Conservation (phyloP, 139 green algal genomes). For the Axilococcus clingmanii region DNA sequence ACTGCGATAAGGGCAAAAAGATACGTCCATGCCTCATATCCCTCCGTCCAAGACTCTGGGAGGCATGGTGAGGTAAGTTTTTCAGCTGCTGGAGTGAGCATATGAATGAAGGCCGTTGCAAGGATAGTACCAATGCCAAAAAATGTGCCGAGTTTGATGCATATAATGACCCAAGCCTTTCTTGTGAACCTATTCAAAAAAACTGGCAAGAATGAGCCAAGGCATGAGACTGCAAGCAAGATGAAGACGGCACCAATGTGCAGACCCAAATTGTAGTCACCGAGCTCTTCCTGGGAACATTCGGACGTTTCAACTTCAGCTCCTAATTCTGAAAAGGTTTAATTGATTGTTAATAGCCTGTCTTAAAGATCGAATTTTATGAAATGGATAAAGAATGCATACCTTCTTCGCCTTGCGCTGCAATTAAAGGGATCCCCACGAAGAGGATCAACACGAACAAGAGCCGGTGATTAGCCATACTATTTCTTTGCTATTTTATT, state of each 20-base stretch:
- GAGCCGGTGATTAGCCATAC: too few relatives aligned
- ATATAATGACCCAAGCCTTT: conserved; percentile 4
- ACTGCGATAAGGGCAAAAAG: conserved; percentile 23
- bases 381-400: too few relatives aligned
- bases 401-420: too few relatives aligned
- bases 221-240: background rate
- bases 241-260: conserved; percentile 3
- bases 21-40: conserved; percentile 27
- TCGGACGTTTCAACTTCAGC: background rate
- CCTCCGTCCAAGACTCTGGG: conserved; percentile 10
- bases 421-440: too few relatives aligned
- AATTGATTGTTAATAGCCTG: too few relatives aligned
- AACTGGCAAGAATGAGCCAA: conserved; percentile 3
- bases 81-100: conserved; percentile 24
- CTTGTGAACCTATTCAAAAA: conserved; percentile 1
- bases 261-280: conserved; percentile 2
- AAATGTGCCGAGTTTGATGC: conserved; percentile 10
- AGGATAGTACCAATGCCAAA: conserved; percentile 20
- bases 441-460: too few relatives aligned
- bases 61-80: conserved; percentile 26
- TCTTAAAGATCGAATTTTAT: conserved; percentile 3
- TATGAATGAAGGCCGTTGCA: conserved; percentile 43
- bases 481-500: too few relatives aligned
- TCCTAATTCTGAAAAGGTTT: too few relatives aligned
- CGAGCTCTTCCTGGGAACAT: background rate